Evolutionary conservation across 352 stramenopile species (phyloP).

Genomic region (Phytophthora hibernalis): DNA sequence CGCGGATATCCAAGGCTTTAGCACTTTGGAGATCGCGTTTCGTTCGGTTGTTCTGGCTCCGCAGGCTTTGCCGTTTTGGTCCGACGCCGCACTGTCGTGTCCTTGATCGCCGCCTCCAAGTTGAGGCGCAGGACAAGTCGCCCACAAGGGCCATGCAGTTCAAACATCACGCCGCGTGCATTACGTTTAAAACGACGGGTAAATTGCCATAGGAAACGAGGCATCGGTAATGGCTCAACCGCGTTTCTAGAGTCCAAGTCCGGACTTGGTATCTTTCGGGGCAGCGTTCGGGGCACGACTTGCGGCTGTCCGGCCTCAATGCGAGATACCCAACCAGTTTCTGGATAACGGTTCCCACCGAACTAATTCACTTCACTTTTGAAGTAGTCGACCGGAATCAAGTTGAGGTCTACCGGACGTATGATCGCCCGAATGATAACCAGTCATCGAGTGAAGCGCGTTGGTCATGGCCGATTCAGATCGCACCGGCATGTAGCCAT

Average conservation of each 20-base stretch:
- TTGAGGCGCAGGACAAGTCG: too few species aligned
- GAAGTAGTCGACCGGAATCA: neutral
- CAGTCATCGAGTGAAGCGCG: neutral
- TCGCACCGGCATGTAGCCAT: too few species aligned
- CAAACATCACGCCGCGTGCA: neutral
- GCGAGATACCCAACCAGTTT: conserved; percentile 16
- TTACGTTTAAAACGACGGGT: neutral
- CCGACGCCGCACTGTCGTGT: neutral
- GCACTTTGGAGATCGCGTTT: neutral
- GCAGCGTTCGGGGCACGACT: too few species aligned
- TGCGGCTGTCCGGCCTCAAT: conserved; percentile 8
- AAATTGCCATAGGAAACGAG: neutral
- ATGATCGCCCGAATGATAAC: neutral
- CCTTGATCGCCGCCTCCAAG: neutral
- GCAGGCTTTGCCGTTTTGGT: neutral
- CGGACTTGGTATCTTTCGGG: conserved; percentile 18
- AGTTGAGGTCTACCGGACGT: neutral
- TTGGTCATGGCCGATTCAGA: neutral
- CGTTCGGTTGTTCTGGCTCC: too few species aligned
- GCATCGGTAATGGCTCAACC: neutral
- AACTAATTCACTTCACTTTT: too few species aligned
- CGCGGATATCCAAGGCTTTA: neutral
- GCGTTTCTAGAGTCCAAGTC: neutral
- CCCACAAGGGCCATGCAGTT: neutral
- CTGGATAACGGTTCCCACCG: conserved; percentile 9